A percentile compares a stretch with the other conserved stretches of the same genome.
Evolutionary conservation across 805 yeast species (phyloP).

Genomic region (Naumovozyma dairenensis): DNA sequence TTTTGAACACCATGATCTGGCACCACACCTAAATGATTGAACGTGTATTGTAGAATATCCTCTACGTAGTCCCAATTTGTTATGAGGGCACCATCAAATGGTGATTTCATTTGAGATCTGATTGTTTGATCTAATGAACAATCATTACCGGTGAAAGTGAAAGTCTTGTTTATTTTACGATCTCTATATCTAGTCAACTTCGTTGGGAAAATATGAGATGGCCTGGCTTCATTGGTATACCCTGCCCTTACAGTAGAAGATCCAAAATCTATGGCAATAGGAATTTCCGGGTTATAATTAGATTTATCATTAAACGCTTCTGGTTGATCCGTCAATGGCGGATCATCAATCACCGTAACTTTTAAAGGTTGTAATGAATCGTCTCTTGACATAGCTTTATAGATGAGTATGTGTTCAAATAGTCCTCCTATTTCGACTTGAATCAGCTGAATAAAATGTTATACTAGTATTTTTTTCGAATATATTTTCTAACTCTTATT

Average conservation of each 20-base stretch:
- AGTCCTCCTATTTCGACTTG: no score
- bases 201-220: constrained; percentile 62
- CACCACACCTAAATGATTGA: constrained; percentile 64
- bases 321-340: constrained; percentile 24
- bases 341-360: constrained; percentile 21
- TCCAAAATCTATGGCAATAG: constrained; percentile 88
- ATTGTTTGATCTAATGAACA: constrained; percentile 60
- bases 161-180: constrained; percentile 49
- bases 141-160: constrained; percentile 78
- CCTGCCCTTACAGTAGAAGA: constrained; percentile 53
- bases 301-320: constrained; percentile 25
- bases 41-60: constrained; percentile 70
- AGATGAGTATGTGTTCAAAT: no score
- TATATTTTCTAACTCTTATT: no score
- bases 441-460: no score
- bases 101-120: constrained; percentile 59
- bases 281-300: constrained; percentile 32
- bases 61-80: constrained; percentile 93
- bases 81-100: constrained; percentile 78
- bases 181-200: constrained; percentile 69
- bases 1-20: constrained; percentile 49
- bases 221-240: constrained; percentile 35
- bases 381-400: constrained; percentile 24
- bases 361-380: constrained; percentile 21
- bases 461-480: no score